Evolutionary conservation across 2,329 filamentous ascomycete genomes (phyloP), one percentile per base, ranked within the genome.

Genomic region (Paecilomyces variotii): DNA sequence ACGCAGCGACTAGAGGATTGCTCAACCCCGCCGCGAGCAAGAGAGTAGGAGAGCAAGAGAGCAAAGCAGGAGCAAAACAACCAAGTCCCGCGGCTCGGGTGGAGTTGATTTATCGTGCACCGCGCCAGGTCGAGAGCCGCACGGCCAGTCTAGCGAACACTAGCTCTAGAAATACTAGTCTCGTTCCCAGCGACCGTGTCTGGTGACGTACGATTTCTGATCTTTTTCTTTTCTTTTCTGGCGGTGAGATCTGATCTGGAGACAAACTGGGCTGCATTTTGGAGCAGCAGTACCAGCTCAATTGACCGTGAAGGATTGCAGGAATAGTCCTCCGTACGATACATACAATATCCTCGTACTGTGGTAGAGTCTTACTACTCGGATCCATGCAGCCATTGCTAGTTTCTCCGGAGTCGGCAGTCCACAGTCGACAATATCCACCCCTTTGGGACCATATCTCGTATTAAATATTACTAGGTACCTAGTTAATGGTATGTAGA

Each of bases 41-140:
- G 19, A 19, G 19, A 19, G 19, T 19, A 19, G 19, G 19, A 19
- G 19, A 19, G 19, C 19, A 19, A 19, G 11, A 28, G 24, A 12
- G 27, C 12, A 25, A 3, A 27, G 24, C 50, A 52, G 50, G 25
- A 19, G 24, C 32, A 54, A 50, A 57, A 56, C n/a, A 39, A 53
- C 14, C 10, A 53, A 51, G 34, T 56, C 53, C 24, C 3, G 35
- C 34, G 3, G 26, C 34, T 35, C 24, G 50, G 55, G 55, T 56
- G 61, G 57, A 28, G 59, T 62, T 61, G 59, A 55, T 54, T 61
- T 62, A 62, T 50, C 53, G 57, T 62, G 58, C 56, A 62, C 54
- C 53, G 57, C 61, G 58, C 57, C 14, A 12, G 28, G 28, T 30
- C 52, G n/a, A 45, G 14, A 45, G 39, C 39, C n/a, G 39, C 39